A percentile compares a stretch with the other conserved stretches of the same genome.
phyloP scores from a whole-genome alignment of 129 eudicot genomes.

The Tagetes patula region DNA sequence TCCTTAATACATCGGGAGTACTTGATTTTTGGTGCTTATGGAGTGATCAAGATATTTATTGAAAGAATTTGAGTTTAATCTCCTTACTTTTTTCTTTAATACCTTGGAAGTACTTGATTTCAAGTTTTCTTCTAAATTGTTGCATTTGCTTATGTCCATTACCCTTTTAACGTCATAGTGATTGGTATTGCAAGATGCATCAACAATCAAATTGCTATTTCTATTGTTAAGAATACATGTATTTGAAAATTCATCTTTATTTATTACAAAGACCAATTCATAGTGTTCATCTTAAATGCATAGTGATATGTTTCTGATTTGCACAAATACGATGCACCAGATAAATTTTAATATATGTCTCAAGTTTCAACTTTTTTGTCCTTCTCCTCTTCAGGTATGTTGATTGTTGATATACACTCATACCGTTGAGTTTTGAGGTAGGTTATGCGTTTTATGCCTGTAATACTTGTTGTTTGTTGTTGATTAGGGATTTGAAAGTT shows the following conservation, averaged over 20 bases:
- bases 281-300: constrained; percentile 38
- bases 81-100: too few relatives aligned
- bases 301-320: constrained; percentile 73
- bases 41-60: too few relatives aligned
- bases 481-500: too few relatives aligned
- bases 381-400: too few relatives aligned
- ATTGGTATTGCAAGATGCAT: background rate
- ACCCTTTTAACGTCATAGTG: background rate
- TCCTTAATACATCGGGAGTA: background rate
- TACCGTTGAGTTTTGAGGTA: too few relatives aligned
- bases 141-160: background rate
- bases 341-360: constrained; percentile 61
- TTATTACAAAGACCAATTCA: background rate
- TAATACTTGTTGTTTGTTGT: too few relatives aligned
- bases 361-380: too few relatives aligned
- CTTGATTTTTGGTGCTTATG: too few relatives aligned
- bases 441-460: too few relatives aligned
- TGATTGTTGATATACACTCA: too few relatives aligned
- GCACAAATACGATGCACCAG: constrained; percentile 93
- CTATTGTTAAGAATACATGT: background rate
- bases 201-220: background rate
- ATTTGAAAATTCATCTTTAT: background rate
- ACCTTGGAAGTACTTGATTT: background rate
- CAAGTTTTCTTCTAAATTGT: background rate
- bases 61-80: too few relatives aligned